Evolutionary conservation across 1,284 basidiomycete genomes (phyloP), one percentile per base, ranked within the genome.

Genomic region (Flammula alnicola): DNA sequence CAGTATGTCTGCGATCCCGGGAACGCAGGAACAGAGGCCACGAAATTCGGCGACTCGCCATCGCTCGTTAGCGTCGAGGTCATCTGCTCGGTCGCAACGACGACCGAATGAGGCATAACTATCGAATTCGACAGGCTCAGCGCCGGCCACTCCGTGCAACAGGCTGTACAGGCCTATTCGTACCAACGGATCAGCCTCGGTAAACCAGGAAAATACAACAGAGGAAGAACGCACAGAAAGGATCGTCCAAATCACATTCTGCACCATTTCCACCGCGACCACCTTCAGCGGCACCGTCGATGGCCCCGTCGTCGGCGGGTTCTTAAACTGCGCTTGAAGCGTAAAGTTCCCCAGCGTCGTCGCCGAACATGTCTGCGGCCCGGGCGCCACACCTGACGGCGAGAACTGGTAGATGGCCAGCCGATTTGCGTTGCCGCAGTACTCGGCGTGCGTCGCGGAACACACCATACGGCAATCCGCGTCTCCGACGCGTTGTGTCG

Each of bases 81-180:
- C 63, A 73, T 70, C 26, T 69, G 57, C 44, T 72, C 63, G 4
- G 61, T 62, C 10, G 69, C 66, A 35, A 74, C 66, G 12, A 64
- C 63, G 6, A 64, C 54, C 4, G 73, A 72, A 20, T 66, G 70
- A 6, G 71, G 70, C 38, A 64, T 57, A 47, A 73, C 64, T 30
- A 75, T 65, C 9, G 69, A 70, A 49, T 72, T 71, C 49, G 64
- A 57, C 37, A 73, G 48, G 5, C 63, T 63, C 41, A 70, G 65
- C 5, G 60, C 58, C 6, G 70, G 70, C 70, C 69, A 75, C 42
- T 74, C 71, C 10, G 70, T 66, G 60, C 72, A 73, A 50, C 72
- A 73, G 14, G 61, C 63, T 26, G 67, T 42, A 47, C 72, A 72
- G 5, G 68, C 68, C 70, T 72, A 27, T 40, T 36, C 23, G 23